A percentile compares a stretch with the other conserved stretches of the same genome.
phyloP scores from a whole-genome alignment of 139 green algal species.

The Chlorella sp. region DNA sequence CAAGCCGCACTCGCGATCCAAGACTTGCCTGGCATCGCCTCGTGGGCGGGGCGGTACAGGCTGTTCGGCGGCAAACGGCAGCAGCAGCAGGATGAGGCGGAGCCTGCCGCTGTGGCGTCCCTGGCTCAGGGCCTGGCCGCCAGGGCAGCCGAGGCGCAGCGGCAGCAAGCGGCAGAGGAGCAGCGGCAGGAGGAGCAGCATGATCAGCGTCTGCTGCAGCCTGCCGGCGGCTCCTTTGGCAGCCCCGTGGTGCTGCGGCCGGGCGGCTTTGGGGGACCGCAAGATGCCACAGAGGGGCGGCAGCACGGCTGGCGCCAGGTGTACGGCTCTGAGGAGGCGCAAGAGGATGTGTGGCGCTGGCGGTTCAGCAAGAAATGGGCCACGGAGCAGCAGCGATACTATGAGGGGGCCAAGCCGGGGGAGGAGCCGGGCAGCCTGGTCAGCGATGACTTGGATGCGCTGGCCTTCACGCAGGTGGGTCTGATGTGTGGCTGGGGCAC shows the following conservation, averaged over 20 bases:
- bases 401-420: conserved; percentile 14
- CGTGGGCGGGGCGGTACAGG: conserved; percentile 42
- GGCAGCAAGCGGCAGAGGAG: background rate
- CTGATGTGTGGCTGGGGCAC: background rate
- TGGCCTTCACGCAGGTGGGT: conserved; percentile 41
- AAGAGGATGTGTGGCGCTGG: conserved; percentile 27
- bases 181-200: background rate
- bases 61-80: conserved; percentile 32
- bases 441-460: conserved; percentile 37
- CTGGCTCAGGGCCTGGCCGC: background rate
- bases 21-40: conserved; percentile 39
- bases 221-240: background rate
- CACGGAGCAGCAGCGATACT: conserved; percentile 28
- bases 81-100: background rate
- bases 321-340: background rate
- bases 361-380: conserved; percentile 43
- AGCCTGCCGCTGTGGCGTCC: background rate
- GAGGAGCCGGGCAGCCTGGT: background rate
- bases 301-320: background rate
- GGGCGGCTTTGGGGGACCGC: background rate
- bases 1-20: conserved; percentile 19
- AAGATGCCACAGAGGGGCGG: background rate
- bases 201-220: background rate
- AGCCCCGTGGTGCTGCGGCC: conserved; percentile 25
- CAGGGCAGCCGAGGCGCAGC: background rate